Base-by-base conservation (phyloP, 1,139 yeast species). In the Pichia inconspicua region DNA sequence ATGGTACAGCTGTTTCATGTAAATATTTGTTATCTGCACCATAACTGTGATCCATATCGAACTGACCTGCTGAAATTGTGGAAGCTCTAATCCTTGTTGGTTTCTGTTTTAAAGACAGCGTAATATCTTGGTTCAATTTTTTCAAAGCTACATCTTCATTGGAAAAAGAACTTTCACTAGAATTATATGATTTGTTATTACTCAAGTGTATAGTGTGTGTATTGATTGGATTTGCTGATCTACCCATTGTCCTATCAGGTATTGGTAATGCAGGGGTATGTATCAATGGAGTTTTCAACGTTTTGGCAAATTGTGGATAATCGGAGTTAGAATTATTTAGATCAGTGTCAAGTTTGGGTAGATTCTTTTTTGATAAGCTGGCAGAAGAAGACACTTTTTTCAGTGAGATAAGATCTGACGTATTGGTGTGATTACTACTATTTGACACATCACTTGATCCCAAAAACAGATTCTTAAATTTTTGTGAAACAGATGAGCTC, bases 111-210 rank as follows among this genome's bases (percentile, higher is more conserved):
- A 32, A 42, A 11, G 43, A 7, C 35, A 22, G 11, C 4, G 14
- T 22, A n/a, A 10, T 22, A 5, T 19, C 36, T 12, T 28, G 28
- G 15, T 44, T 22, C 37, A 19, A 17, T 8, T 8, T 37, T 15
- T 25, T 40, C 30, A 47, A 12, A 19, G 44, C 37, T 27, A 38
- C 37, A 30, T 50, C 42, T 40, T 51, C 53, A 1, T 56, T 48
- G 14, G 47, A 52, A 41, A 60, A 64, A 22, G 62, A 44, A 5
- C 59, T 60, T 17, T 61, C 61, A 48, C 63, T 66, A n/a, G 62
- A 48, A 49, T 61, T 65, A 25, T 5, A 38, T 44, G 10, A 28
- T 34, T n/a, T 22, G 10, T 19, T 27, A 34, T 25, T 15, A 37
- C 17, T 55, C 36, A 49, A 43, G 10, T 50, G 52, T 1, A 52